A percentile compares a stretch with the other conserved stretches of the same genome.
Evolutionary conservation across 108 stramenopile species (phyloP).

Genomic region (Aurantiochytrium sp.): DNA sequence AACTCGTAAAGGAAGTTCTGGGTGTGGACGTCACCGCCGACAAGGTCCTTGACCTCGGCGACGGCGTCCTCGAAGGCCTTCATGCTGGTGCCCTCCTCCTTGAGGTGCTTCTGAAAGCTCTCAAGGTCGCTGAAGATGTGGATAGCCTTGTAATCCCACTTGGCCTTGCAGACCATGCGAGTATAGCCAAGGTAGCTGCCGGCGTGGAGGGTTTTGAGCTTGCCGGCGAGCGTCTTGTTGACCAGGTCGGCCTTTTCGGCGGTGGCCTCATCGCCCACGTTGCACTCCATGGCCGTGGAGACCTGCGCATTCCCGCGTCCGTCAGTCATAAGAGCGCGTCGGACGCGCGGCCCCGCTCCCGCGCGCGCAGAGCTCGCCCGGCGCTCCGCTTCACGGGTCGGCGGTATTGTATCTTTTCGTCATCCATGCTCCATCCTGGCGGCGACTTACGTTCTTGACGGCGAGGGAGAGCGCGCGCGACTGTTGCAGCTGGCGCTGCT

Average conservation of each 20-base stretch:
- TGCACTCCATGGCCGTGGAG: neutral
- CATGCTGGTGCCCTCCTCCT: neutral
- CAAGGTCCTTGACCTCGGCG: neutral
- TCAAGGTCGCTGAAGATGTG: neutral
- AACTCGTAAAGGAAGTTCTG: neutral
- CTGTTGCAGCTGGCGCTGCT: no score
- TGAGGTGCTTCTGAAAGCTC: neutral
- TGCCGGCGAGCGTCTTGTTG: neutral
- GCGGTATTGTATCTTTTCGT: no score
- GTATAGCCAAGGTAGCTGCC: neutral
- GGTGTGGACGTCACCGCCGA: neutral
- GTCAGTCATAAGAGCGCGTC: no score
- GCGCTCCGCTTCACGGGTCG: no score
- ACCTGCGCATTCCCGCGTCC: no score
- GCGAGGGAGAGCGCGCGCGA: neutral
- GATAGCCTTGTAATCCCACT: neutral
- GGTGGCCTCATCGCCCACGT: neutral
- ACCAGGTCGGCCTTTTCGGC: neutral
- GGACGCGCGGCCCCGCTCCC: no score
- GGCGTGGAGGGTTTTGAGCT: neutral
- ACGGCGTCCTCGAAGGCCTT: neutral
- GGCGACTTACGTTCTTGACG: neutral
- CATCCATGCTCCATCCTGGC: no score
- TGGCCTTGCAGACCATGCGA: conserved; percentile 6
- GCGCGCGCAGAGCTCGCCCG: no score